Percentiles rank a stretch among this genome's conserved stretches.
Conservation (phyloP, 345 rosid species). For the Citrus trifoliata region DNA sequence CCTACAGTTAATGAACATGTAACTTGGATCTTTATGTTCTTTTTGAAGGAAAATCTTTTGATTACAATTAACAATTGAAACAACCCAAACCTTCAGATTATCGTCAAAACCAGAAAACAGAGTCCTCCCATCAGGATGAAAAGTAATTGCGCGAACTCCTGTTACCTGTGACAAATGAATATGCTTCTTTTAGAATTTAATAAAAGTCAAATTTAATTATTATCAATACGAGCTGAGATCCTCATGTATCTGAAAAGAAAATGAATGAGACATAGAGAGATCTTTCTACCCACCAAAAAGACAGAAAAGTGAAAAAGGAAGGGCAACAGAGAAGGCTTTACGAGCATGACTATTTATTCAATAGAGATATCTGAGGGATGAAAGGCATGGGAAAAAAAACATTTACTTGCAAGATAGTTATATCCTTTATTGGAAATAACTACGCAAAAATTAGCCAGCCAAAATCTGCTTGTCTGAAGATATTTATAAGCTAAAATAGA, state of each 20-base stretch:
- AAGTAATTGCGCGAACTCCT: conserved; percentile 71
- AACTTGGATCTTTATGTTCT: conserved; percentile 9
- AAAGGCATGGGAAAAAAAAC: background rate
- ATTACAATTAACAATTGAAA: conserved; percentile 10
- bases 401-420: background rate
- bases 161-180: conserved; percentile 50
- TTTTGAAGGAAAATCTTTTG: background rate
- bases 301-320: background rate
- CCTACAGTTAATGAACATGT: conserved; percentile 47
- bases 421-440: background rate
- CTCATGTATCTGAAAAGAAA: background rate
- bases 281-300: background rate
- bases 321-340: background rate
- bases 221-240: background rate
- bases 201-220: background rate
- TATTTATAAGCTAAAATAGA: background rate
- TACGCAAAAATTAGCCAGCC: background rate
- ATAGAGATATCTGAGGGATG: background rate
- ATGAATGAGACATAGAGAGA: background rate
- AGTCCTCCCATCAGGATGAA: conserved; percentile 92
- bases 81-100: conserved; percentile 66
- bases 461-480: background rate
- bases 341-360: background rate
- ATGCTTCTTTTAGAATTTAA: background rate
- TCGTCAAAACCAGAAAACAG: conserved; percentile 89